Base-by-base conservation (phyloP, 2,329 filamentous ascomycete genomes). In the Scedosporium boydii region DNA sequence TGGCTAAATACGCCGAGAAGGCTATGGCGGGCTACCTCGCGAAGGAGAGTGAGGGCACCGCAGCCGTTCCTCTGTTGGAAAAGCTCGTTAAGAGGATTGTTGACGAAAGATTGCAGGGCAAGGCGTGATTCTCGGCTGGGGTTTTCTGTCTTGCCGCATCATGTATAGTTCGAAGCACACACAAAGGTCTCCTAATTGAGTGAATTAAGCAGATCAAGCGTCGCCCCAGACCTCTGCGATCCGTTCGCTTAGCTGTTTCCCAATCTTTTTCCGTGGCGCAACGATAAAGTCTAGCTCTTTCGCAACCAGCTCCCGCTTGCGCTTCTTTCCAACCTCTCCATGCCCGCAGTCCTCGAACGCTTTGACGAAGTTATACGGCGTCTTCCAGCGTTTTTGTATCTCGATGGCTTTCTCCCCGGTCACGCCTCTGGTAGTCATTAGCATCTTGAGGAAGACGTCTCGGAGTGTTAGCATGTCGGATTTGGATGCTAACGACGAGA, bases 1-100 rank as follows among this genome's bases (percentile, higher is more conserved):
- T 87, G 77, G 85, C 84, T 60, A 93, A 93, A 77, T 93, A 93
- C 70, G 89, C 91, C 1, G 89, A 93, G 79, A 97, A 97, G 84
- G 93, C 90, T 66, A 86, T 97, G 63, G 82, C 87, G 21, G 91
- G 88, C 6, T 95, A 93, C 74, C 86, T 97, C 64, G 81, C 84
- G 60, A 81, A 80, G 3, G 75, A 78, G 16, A 78, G 79, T 63
- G 80, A 80, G 38, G 78, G 77, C 66, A 38, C 34, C 10, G 68
- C 82, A 70, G 75, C 80, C 4, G 78, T 81, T 58, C 80, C 82
- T 2, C 77, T 88, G 42, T 71, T 92, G 66, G 84, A 90, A 75
- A 89, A 87, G 75, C 85, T 91, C 75, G 87, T 92, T 9, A 80
- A 86, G 70, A 85, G 84, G 68, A 81, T 96, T 65, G 87, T 96